Conservation (phyloP, 2,329 filamentous ascomycete genomes). For the Fusarium humuli region DNA sequence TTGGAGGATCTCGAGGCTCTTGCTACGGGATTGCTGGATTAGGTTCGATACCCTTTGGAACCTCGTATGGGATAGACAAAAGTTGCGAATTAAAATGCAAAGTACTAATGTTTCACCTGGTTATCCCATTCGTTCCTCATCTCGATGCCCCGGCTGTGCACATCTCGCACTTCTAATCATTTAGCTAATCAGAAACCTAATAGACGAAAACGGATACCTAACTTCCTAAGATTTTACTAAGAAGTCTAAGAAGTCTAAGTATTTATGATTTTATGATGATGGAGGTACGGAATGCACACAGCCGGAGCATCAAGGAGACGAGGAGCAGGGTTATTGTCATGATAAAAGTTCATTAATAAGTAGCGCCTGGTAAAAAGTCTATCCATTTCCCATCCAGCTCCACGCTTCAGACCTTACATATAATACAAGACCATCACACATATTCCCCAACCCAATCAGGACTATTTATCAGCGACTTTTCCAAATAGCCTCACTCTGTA, state of each 20-base stretch:
- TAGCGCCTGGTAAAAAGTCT: constrained; percentile 25
- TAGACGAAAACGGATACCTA: too few species aligned
- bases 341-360: constrained; percentile 15
- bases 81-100: constrained; percentile 8
- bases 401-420: constrained; percentile 33
- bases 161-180: too few species aligned
- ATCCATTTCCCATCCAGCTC: constrained; percentile 34
- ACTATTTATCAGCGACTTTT: background rate
- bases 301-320: too few species aligned
- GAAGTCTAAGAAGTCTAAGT: too few species aligned
- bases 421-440: constrained; percentile 22
- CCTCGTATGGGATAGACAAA: constrained; percentile 41
- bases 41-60: constrained; percentile 47
- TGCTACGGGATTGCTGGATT: constrained; percentile 76
- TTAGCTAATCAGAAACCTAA: too few species aligned
- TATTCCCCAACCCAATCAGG: background rate
- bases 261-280: too few species aligned
- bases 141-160: too few species aligned
- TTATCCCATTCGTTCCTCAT: too few species aligned
- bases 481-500: constrained; percentile 72
- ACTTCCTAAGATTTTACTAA: too few species aligned
- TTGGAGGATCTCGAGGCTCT: constrained; percentile 82
- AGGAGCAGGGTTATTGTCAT: background rate
- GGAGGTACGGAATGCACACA: too few species aligned
- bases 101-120: too few species aligned